phyloP scores from a whole-genome alignment of 495 filamentous ascomycete species.

The Staphylotrichum tortipilum region DNA sequence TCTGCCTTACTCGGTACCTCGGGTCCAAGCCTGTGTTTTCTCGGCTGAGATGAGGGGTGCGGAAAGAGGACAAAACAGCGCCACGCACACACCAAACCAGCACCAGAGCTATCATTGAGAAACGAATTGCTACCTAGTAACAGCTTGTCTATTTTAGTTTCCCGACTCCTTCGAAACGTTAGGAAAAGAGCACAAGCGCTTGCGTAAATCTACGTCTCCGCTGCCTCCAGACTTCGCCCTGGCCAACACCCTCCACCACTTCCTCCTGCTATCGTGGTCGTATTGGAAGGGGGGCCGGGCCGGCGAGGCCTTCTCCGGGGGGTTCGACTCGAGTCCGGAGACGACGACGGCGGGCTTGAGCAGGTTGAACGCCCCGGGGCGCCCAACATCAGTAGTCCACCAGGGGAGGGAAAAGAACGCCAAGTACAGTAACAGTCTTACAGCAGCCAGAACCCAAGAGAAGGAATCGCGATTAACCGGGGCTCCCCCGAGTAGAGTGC shows the following conservation, averaged over 20 bases:
- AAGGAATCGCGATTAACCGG: not conserved
- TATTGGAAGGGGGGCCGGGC: no score
- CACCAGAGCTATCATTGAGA: not conserved
- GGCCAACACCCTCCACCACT: not conserved
- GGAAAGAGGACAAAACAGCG: no score
- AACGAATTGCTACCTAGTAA: constrained; percentile 10
- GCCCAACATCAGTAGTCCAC: constrained; percentile 26
- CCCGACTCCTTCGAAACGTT: constrained; percentile 4
- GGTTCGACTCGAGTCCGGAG: constrained; percentile 31
- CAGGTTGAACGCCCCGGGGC: constrained; percentile 2
- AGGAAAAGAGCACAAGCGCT: constrained; percentile 1
- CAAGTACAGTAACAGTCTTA: constrained; percentile 20
- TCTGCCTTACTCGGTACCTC: no score
- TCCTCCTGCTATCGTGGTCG: not conserved
- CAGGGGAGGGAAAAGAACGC: constrained; percentile 5
- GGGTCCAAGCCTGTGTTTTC: no score
- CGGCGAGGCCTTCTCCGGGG: no score
- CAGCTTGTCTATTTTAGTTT: constrained; percentile 12
- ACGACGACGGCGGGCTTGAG: constrained; percentile 6
- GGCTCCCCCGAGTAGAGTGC: not conserved
- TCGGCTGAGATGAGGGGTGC: no score
- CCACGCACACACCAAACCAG: not conserved
- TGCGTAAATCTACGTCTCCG: constrained; percentile 1
- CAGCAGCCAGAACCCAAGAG: constrained; percentile 14
- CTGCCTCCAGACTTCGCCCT: not conserved